phyloP scores from a whole-genome alignment of 1,139 yeast genomes.

The Taiozyma sp. region DNA sequence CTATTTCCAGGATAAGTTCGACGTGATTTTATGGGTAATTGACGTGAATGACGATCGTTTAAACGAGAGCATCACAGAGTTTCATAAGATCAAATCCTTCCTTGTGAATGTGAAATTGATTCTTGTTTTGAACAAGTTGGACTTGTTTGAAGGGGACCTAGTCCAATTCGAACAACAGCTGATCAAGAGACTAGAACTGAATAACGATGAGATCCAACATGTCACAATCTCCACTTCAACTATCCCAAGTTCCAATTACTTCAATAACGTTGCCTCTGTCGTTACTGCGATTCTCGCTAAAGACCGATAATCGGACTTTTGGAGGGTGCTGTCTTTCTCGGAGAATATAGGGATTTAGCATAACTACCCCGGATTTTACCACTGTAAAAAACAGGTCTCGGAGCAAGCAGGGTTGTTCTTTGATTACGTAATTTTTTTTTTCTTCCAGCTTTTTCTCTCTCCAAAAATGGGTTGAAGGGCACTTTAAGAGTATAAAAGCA shows the following conservation, averaged over 20 bases:
- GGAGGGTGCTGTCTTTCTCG: background rate
- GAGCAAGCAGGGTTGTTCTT: background rate
- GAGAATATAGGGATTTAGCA: background rate
- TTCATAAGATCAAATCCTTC: constrained; percentile 59
- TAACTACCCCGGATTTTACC: background rate
- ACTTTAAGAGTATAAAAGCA: background rate
- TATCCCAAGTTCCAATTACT: background rate
- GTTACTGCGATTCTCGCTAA: background rate
- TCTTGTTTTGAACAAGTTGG: constrained; percentile 56
- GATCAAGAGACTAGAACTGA: background rate
- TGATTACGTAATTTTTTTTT: background rate
- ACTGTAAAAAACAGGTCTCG: background rate
- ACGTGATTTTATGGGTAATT: constrained; percentile 87
- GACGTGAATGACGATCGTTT: constrained; percentile 63
- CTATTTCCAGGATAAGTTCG: constrained; percentile 77
- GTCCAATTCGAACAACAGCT: background rate
- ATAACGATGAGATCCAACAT: background rate
- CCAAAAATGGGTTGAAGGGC: background rate
- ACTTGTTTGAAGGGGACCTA: constrained; percentile 31
- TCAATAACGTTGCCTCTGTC: background rate
- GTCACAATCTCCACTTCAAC: background rate
- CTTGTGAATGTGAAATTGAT: constrained; percentile 58
- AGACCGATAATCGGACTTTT: background rate
- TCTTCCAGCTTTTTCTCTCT: too few species aligned
- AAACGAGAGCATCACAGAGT: constrained; percentile 59